Percentiles rank a stretch among this genome's conserved stretches.
Evolutionary conservation across 2,329 filamentous ascomycete genomes (phyloP).

Genomic region (Chrysosporium queenslandicum): DNA sequence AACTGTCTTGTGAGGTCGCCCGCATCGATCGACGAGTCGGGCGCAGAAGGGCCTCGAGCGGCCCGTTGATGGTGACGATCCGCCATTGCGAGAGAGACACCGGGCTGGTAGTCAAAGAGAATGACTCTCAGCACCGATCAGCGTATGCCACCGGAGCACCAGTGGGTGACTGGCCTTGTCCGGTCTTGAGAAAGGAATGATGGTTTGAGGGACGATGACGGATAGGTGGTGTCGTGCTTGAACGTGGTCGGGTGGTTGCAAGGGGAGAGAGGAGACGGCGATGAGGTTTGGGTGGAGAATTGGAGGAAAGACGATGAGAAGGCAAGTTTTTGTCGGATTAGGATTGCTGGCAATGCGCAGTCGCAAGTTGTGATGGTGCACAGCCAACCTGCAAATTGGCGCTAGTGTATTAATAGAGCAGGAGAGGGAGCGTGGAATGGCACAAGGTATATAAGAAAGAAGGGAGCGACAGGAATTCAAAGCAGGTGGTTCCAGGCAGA

Average conservation of each 20-base stretch:
- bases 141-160: neutral
- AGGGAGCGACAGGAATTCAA: slow-evolving; percentile 14
- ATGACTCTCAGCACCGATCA: slow-evolving; percentile 16
- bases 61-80: slow-evolving; percentile 8
- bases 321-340: neutral
- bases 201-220: neutral
- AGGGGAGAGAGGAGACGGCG: neutral
- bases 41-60: slow-evolving; percentile 2
- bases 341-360: slow-evolving; percentile 4
- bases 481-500: slow-evolving; percentile 15
- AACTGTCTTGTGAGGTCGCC: slow-evolving; percentile 72
- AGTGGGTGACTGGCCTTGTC: neutral
- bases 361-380: slow-evolving; percentile 10
- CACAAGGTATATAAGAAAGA: slow-evolving; percentile 2
- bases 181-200: neutral
- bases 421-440: neutral
- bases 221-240: neutral
- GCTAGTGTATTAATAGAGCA: slow-evolving; percentile 4
- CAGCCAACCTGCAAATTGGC: slow-evolving; percentile 12
- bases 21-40: slow-evolving; percentile 54
- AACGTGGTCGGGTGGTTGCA: neutral
- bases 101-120: slow-evolving; percentile 13
- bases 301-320: neutral
- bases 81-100: slow-evolving; percentile 8
- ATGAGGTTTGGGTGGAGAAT: neutral